Conservation (phyloP, 2,329 filamentous ascomycete genomes). For the Aspergillus sergii region DNA sequence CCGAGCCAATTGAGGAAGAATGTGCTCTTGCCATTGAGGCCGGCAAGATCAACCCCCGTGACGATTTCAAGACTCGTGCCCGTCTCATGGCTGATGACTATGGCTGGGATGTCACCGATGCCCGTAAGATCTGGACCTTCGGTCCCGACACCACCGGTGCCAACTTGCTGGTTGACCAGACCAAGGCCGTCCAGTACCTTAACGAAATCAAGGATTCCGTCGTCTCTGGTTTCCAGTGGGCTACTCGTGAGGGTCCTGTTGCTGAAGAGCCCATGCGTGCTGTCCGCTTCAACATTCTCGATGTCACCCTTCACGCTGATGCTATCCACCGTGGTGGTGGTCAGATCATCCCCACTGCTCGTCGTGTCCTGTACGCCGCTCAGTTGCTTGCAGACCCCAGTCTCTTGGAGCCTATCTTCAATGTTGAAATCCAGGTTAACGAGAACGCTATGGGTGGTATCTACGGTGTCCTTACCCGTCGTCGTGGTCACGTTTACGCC, state of each 20-base stretch:
- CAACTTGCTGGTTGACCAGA: conserved; percentile 99
- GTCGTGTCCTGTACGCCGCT: conserved; percentile 95
- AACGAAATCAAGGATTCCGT: conserved; percentile 99
- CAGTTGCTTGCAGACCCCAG: conserved; percentile 86
- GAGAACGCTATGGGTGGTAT: conserved; percentile 99
- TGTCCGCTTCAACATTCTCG: conserved; percentile 97
- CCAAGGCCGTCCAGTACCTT: conserved; percentile 99
- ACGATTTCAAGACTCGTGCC: conserved; percentile 98
- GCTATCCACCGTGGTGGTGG: conserved; percentile 99
- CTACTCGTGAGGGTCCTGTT: conserved; percentile 93
- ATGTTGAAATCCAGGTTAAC: conserved; percentile 98
- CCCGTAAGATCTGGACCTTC: conserved; percentile 99
- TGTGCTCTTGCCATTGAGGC: conserved; percentile 85
- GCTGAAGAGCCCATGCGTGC: conserved; percentile 98
- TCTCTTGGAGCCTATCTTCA: conserved; percentile 96
- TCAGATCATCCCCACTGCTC: conserved; percentile 96
- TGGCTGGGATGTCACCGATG: conserved; percentile 99
- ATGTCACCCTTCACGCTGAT: conserved; percentile 99
- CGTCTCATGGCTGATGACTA: conserved; percentile 94
- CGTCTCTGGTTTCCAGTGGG: conserved; percentile 99
- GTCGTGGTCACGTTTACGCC: conserved; percentile 98
- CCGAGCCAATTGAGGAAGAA: conserved; percentile 89
- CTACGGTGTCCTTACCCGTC: conserved; percentile 96
- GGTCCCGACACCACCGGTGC: conserved; percentile 96
- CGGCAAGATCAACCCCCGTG: conserved; percentile 90